phyloP scores from a whole-genome alignment of 1,139 yeast species.

The Debaryomyces fabryi region DNA sequence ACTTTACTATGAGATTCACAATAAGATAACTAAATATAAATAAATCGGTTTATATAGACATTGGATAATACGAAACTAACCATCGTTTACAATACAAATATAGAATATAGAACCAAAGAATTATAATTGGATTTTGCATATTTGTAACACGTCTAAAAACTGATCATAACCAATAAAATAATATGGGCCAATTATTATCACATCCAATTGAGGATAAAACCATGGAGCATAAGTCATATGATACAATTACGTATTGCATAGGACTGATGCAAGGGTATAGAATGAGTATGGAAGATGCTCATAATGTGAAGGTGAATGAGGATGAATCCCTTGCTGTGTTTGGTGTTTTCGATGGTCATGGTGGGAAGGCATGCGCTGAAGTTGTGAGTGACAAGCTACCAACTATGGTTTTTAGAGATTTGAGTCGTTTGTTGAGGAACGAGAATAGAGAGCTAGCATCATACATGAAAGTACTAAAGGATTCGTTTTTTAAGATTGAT shows the following conservation, averaged over 20 bases:
- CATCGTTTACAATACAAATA: background rate
- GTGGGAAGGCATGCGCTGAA: slow-evolving; percentile 65
- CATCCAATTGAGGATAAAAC: slow-evolving; percentile 75
- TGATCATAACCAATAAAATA: background rate
- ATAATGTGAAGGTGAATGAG: slow-evolving; percentile 48
- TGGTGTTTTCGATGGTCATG: slow-evolving; percentile 83
- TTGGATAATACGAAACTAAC: background rate
- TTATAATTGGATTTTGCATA: background rate
- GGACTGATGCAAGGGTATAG: slow-evolving; percentile 85
- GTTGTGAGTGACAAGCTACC: slow-evolving; percentile 53
- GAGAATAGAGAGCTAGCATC: slow-evolving; percentile 12
- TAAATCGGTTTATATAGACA: background rate
- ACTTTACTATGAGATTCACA: background rate
- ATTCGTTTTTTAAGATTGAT: slow-evolving; percentile 62
- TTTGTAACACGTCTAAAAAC: background rate
- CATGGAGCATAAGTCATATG: slow-evolving; percentile 48
- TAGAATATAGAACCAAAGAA: background rate
- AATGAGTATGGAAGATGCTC: slow-evolving; percentile 78
- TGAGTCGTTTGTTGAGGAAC: slow-evolving; percentile 20
- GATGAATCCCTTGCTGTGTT: slow-evolving; percentile 57
- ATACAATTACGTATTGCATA: slow-evolving; percentile 56
- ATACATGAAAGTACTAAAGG: slow-evolving; percentile 43
- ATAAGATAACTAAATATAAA: background rate
- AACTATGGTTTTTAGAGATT: slow-evolving; percentile 29
- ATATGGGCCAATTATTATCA: slow-evolving; percentile 76